Percentiles rank a stretch among this genome's conserved stretches.
phyloP scores from a whole-genome alignment of 106 monocot species.

The Phalaenopsis aphrodite region DNA sequence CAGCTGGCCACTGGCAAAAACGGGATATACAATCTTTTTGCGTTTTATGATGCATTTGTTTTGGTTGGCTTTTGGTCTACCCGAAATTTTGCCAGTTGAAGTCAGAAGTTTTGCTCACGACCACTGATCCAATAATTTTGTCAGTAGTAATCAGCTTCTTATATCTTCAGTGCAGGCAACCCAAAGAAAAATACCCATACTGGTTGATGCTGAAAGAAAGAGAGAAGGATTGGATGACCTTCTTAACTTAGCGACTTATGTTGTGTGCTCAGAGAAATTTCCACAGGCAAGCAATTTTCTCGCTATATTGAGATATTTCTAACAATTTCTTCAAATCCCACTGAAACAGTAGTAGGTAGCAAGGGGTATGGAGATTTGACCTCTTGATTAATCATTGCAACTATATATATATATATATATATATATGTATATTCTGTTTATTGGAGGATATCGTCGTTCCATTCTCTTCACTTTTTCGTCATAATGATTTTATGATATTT shows the following conservation, averaged over 20 bases:
- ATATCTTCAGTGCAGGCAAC: conserved; percentile 74
- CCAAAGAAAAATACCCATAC: conserved; percentile 72
- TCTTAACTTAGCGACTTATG: conserved; percentile 65
- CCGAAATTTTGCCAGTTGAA: background rate
- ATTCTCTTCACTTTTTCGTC: background rate
- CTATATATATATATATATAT: background rate
- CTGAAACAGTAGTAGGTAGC: background rate
- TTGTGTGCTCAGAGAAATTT: conserved; percentile 89
- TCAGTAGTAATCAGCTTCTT: conserved; percentile 8
- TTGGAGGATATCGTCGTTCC: background rate
- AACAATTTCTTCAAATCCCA: background rate
- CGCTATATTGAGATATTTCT: background rate
- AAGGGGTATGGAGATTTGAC: background rate
- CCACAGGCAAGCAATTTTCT: conserved; percentile 36
- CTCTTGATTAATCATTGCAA: background rate
- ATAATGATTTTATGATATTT: background rate
- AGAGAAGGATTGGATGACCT: conserved; percentile 79
- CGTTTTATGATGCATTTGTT: background rate
- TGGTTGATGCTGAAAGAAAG: conserved; percentile 82
- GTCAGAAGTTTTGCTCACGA: background rate
- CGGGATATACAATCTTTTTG: background rate
- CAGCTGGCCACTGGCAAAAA: background rate
- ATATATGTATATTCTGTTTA: background rate
- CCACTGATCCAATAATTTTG: background rate
- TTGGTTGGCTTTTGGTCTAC: background rate